Base-by-base conservation (phyloP, 495 filamentous ascomycete species). In the Hypoxylon trugodes region DNA sequence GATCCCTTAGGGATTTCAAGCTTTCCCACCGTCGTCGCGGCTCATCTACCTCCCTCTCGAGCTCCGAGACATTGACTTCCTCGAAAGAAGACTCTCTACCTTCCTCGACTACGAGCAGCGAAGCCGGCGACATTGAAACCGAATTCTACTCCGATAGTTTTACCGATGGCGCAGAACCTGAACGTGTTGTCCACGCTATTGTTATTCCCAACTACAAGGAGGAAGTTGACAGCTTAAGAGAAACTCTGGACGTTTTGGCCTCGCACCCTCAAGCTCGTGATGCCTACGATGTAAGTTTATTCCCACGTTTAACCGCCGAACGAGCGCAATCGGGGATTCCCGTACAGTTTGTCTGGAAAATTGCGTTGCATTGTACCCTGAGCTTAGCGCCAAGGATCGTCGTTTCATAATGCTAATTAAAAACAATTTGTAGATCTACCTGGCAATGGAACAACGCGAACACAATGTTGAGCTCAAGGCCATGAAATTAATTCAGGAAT, bases 361-460 rank as follows among this genome's bases (percentile, higher is more conserved):
- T 48, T 48, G 22, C 45, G 45, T 48, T 15, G 21, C 45, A 13
- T 55, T 36, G 6, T 7, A 18, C 15, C 53, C 21, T 48, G 19
- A 30, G 10, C 25, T 45, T 19, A n/a, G 41, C 22, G 50, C 18
- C 46, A 25, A 40, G 24, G 33, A 61, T 53, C 22, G 26, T 22
- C 42, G 28, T 59, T 15, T 37, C 48, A 8, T 30, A 50, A 38
- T 35, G 16, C 38, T 53, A 57, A 63, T 40, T 47, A 12, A 19
- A 15, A 18, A 24, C 10, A 15, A 55, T 4, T 59, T 18, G 4
- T 67, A 90, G 87, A 74, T 90, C 41, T 88, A 84, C 68, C 78
- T 90, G n/a, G 87, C 86, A n/a, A 89, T 90, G 87, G 87, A 90
- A 61, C 74, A 83, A 43, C 81, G 86, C 43, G 87, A 90, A 68